Percentiles rank a stretch among this genome's conserved stretches.
Conservation (phyloP, 2,329 filamentous ascomycete species). For the Xylaria sp. region DNA sequence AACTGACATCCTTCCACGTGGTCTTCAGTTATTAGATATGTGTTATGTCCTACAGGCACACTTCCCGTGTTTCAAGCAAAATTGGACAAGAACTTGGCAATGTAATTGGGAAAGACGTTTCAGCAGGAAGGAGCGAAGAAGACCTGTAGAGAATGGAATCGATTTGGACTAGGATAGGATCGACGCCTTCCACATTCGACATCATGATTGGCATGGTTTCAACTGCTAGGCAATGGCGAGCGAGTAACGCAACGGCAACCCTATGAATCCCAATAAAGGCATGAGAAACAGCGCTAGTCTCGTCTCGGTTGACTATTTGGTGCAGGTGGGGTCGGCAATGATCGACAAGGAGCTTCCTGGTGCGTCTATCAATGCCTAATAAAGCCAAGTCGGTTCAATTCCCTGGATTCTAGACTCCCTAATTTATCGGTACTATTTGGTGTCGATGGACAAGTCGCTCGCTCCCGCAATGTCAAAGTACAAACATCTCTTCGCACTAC, state of each 20-base stretch:
- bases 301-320: background rate
- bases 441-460: constrained; percentile 15
- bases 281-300: constrained; percentile 3
- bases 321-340: constrained; percentile 1
- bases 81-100: too few species aligned
- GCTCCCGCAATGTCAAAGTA: constrained; percentile 21
- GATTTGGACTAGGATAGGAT: too few species aligned
- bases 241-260: too few species aligned
- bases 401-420: constrained; percentile 31
- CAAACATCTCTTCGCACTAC: constrained; percentile 19
- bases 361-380: constrained; percentile 30
- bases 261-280: constrained; percentile 7
- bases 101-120: too few species aligned
- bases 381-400: constrained; percentile 22
- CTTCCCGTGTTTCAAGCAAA: too few species aligned
- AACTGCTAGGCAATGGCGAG: too few species aligned
- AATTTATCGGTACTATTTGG: constrained; percentile 9
- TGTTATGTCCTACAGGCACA: too few species aligned
- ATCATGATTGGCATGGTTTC: too few species aligned
- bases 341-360: constrained; percentile 10
- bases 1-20: background rate
- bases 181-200: too few species aligned
- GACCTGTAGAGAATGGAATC: too few species aligned
- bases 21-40: background rate
- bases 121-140: too few species aligned